Base-by-base conservation (phyloP, 2,329 filamentous ascomycete genomes). In the Xylariaceae sp. region DNA sequence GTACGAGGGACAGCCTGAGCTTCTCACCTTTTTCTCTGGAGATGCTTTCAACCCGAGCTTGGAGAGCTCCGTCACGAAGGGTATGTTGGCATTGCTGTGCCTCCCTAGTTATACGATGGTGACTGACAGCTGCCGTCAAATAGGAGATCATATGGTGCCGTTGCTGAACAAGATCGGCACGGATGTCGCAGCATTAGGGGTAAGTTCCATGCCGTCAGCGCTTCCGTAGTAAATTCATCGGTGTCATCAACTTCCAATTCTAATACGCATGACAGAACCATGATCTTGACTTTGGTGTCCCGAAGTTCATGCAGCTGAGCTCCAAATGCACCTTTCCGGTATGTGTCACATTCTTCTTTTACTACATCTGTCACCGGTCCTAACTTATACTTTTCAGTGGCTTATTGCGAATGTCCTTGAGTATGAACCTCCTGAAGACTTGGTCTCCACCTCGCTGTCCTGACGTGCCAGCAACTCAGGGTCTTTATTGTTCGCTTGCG, bases 21-120 rank as follows among this genome's bases (percentile, higher is more conserved):
- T 88, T 3, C 57, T 94, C 35, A 89, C 86, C 1, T 73, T 94
- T 51, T 96, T 95, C 63, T 94, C 88, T 3, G 88, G 88, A 26
- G 89, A 95, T 71, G 88, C 83, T 8, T 96, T 92, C 64, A 95
- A 95, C 59, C 88, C 89, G 0, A 90, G 85, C 53, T 66, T 95
- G 42, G 88, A 95, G 63, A 90, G 84, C 54, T 85, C 83, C 13
- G 81, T 95, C 23, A 95, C 88, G 3, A 95, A 95, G 66, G 88
- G 86, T 71, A 59, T 48, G 63, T 37, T 11, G 11, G 11, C 21
- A 24, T 11, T 6, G 7, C 6, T 24, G 21, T 24, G 21, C 21
- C 21, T 24, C 6, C 21, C 21, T 24, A n/a, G n/a, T n/a, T 24
- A 11, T 6, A 24, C 11, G 11, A 24, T 24, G 11, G 21, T 24